Percentiles rank a stretch among this genome's conserved stretches.
Evolutionary conservation across 495 filamentous ascomycete genomes (phyloP).

Genomic region (Lasiosphaeriaceae sp.): DNA sequence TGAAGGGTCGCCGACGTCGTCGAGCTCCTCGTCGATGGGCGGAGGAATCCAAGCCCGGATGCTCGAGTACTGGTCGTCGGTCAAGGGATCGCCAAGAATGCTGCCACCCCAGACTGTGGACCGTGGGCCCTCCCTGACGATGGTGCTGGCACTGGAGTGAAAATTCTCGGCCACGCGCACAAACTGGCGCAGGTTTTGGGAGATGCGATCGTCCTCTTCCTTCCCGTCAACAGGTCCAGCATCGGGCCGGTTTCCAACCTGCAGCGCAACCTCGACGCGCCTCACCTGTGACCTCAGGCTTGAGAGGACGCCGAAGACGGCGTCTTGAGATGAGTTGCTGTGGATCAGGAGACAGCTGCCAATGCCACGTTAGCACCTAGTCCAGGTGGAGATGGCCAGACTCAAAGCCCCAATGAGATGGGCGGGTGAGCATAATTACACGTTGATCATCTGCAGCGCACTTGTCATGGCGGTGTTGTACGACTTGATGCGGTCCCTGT

Average conservation of each 20-base stretch:
- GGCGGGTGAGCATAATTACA: background rate
- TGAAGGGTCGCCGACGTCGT: background rate
- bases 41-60: background rate
- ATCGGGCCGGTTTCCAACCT: background rate
- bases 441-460: background rate
- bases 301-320: background rate
- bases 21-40: background rate
- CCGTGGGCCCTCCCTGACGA: background rate
- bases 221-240: background rate
- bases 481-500: background rate
- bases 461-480: background rate
- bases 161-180: background rate
- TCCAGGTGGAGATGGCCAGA: background rate
- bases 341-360: background rate
- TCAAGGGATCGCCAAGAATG: background rate
- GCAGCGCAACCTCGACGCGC: background rate
- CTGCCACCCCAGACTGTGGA: background rate
- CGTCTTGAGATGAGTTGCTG: background rate
- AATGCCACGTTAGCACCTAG: background rate
- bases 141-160: background rate
- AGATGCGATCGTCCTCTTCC: background rate
- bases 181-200: background rate
- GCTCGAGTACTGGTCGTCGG: background rate
- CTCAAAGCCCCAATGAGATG: background rate
- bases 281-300: background rate